Evolutionary conservation across 805 yeast species (phyloP).

Genomic region (Metschnikowia santaceciliae): DNA sequence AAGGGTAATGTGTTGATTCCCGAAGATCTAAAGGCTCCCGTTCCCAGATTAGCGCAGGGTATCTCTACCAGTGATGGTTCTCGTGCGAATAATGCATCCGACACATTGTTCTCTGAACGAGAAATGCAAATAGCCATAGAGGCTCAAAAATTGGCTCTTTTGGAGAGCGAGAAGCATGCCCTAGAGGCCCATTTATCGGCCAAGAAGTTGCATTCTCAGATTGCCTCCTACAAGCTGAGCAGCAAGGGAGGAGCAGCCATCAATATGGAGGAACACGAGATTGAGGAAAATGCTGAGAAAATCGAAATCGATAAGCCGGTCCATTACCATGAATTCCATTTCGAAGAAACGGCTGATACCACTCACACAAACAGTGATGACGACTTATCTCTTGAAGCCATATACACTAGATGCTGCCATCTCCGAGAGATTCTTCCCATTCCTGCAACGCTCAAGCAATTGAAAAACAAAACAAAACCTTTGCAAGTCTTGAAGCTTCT

Average conservation of each 20-base stretch:
- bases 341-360: constrained; percentile 21
- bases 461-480: constrained; percentile 48
- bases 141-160: constrained; percentile 47
- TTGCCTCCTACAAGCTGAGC: constrained; percentile 38
- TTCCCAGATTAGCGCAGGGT: constrained; percentile 64
- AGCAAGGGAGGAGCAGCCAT: constrained; percentile 4
- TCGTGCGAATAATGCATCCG: constrained; percentile 15
- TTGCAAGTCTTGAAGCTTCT: constrained; percentile 52
- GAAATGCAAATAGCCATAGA: constrained; percentile 58
- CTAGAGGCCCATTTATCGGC: constrained; percentile 75
- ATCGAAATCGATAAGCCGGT: constrained; percentile 70
- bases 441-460: constrained; percentile 50
- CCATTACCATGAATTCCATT: constrained; percentile 54
- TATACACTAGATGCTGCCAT: constrained; percentile 50
- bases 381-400: constrained; percentile 41
- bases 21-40: constrained; percentile 60
- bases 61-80: constrained; percentile 45
- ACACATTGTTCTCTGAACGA: constrained; percentile 35
- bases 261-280: constrained; percentile 20
- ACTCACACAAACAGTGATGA: constrained; percentile 6
- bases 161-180: constrained; percentile 69
- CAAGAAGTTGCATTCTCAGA: constrained; percentile 64
- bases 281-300: constrained; percentile 15
- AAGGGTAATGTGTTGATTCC: constrained; percentile 54
- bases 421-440: constrained; percentile 47